Evolutionary conservation across 2,329 filamentous ascomycete species (phyloP).

Genomic region (Diaporthe destruens): DNA sequence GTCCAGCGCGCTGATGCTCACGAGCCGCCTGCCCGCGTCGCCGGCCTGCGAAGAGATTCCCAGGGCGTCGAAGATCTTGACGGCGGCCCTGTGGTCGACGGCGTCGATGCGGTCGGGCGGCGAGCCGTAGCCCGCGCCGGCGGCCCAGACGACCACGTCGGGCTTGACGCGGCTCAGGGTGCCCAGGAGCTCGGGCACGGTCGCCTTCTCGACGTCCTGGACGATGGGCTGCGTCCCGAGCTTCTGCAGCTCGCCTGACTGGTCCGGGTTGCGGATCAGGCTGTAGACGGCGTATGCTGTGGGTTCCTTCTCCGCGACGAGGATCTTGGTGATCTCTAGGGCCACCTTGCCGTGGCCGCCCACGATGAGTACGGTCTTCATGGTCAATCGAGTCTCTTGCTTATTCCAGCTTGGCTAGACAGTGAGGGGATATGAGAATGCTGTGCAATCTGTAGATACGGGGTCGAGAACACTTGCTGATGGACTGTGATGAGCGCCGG

Average conservation of each 20-base stretch:
- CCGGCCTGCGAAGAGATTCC: conserved; percentile 50
- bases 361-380: conserved; percentile 37
- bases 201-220: conserved; percentile 56
- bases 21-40: conserved; percentile 55
- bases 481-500: neutral
- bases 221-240: conserved; percentile 58
- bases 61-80: conserved; percentile 59
- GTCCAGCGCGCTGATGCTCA: conserved; percentile 60
- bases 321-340: conserved; percentile 36
- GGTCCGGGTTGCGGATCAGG: conserved; percentile 50
- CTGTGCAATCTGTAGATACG: neutral
- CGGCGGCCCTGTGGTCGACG: conserved; percentile 60
- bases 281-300: conserved; percentile 43
- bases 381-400: neutral
- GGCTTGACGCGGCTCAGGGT: conserved; percentile 52
- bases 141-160: conserved; percentile 51
- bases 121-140: conserved; percentile 50
- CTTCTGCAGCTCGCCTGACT: conserved; percentile 51
- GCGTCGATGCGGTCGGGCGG: conserved; percentile 54
- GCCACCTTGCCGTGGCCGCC: conserved; percentile 40
- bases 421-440: neutral
- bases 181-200: conserved; percentile 52
- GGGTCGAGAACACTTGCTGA: no score
- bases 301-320: conserved; percentile 26
- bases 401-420: neutral